Conservation (phyloP, 139 green algal species). For the Zygnema cylindricum region DNA sequence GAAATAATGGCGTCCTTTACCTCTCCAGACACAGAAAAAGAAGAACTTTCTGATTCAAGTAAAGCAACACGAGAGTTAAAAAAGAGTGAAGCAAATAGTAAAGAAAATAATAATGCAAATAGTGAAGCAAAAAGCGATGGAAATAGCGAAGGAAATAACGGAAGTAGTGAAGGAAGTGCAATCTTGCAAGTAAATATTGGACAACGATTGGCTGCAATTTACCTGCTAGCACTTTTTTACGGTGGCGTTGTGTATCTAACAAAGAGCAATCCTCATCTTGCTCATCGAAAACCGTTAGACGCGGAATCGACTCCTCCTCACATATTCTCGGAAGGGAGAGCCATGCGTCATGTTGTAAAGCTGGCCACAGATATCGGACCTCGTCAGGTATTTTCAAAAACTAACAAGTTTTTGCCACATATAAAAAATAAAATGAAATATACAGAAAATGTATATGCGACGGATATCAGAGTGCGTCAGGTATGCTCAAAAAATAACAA, state of each 20-base stretch:
- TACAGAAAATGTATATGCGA: neutral
- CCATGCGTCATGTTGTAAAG: constrained; percentile 43
- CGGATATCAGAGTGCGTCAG: neutral
- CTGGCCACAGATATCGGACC: constrained; percentile 33
- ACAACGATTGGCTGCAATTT: neutral
- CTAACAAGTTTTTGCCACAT: neutral
- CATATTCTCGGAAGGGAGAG: constrained; percentile 42
- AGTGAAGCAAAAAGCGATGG: no score
- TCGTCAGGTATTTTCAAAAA: constrained; percentile 34
- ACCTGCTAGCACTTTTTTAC: neutral
- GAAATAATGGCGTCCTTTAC: no score
- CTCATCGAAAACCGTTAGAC: neutral
- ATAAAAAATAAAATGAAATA: neutral
- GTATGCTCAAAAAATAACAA: neutral
- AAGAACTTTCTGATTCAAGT: no score
- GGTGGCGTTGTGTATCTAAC: neutral
- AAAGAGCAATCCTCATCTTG: neutral
- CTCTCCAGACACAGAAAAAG: no score
- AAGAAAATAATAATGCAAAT: no score
- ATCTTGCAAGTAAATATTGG: neutral
- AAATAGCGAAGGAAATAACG: no score
- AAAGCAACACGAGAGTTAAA: no score
- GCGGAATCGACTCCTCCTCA: constrained; percentile 3
- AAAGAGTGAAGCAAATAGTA: no score
- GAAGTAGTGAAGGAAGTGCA: no score